A percentile compares a stretch with the other conserved stretches of the same genome.
phyloP scores from a whole-genome alignment of 495 filamentous ascomycete genomes.

The Penicillium robsamsonii region DNA sequence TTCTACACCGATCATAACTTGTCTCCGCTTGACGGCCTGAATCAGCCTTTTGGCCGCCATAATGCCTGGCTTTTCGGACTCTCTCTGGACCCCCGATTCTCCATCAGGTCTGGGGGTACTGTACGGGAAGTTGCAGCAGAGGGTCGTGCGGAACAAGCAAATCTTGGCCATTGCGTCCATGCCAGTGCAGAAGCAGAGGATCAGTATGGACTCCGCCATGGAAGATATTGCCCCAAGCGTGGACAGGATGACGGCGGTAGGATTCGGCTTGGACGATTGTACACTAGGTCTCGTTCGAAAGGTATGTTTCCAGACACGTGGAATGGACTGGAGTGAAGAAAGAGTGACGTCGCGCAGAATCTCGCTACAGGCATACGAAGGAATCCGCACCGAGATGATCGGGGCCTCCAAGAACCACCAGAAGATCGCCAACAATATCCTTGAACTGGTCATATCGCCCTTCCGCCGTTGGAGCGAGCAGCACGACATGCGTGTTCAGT shows the following conservation, averaged over 20 bases:
- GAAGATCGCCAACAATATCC: conserved; percentile 93
- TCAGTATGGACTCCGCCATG: conserved; percentile 72
- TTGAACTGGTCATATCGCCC: conserved; percentile 89
- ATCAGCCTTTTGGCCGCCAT: conserved; percentile 18
- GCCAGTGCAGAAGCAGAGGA: conserved; percentile 97
- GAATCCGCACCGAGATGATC: conserved; percentile 90
- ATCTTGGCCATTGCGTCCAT: conserved; percentile 84
- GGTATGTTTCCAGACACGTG: conserved; percentile 48
- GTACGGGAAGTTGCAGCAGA: conserved; percentile 96
- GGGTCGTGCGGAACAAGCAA: conserved; percentile 91
- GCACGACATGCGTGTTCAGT: conserved; percentile 84
- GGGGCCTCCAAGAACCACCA: conserved; percentile 86
- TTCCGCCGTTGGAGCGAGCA: conserved; percentile 95
- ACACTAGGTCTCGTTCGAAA: too few relatives aligned
- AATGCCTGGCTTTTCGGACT: conserved; percentile 89
- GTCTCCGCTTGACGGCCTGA: conserved; percentile 6
- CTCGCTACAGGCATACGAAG: conserved; percentile 79
- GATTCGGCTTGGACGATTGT: too few relatives aligned
- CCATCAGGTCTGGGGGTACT: conserved; percentile 91
- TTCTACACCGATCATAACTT: not conserved
- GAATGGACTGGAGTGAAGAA: not conserved
- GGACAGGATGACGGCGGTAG: conserved; percentile 70
- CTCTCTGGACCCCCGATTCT: conserved; percentile 95
- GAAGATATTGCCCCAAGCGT: conserved; percentile 79
- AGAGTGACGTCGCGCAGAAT: conserved; percentile 12